phyloP scores from a whole-genome alignment of 345 rosid genomes.

The Arabis alpina region DNA sequence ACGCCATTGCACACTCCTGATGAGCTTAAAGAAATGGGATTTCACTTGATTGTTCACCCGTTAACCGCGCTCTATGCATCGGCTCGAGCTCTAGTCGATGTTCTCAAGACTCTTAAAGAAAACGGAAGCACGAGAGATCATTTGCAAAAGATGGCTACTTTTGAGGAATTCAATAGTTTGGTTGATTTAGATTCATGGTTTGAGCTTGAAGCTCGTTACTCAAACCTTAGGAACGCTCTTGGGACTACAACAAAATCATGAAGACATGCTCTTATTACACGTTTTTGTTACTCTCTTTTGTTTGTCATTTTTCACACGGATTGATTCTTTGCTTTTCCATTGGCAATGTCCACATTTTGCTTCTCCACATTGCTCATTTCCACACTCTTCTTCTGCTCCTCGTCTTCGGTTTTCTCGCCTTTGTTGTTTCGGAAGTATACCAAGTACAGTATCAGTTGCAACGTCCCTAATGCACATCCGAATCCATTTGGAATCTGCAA shows the following conservation, averaged over 20 bases:
- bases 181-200: constrained; percentile 54
- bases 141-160: constrained; percentile 51
- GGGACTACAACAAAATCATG: constrained; percentile 31
- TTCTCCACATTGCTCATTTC: too few species aligned
- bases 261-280: not conserved
- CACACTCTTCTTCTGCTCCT: too few species aligned
- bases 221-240: constrained; percentile 42
- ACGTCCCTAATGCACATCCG: too few species aligned
- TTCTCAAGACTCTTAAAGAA: constrained; percentile 51
- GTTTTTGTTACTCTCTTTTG: too few species aligned
- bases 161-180: constrained; percentile 52
- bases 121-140: constrained; percentile 49
- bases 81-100: constrained; percentile 48
- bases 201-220: constrained; percentile 48
- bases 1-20: constrained; percentile 57
- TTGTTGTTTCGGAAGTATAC: too few species aligned
- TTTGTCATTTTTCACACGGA: too few species aligned
- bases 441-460: too few species aligned
- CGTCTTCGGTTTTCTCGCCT: too few species aligned
- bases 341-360: too few species aligned
- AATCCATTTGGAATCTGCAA: too few species aligned
- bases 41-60: constrained; percentile 43
- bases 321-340: too few species aligned
- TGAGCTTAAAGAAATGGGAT: constrained; percentile 60
- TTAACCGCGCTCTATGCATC: constrained; percentile 51